Evolutionary conservation across 495 filamentous ascomycete genomes (phyloP), one percentile per base, ranked within the genome.

Genomic region (Usnea hakonensis): DNA sequence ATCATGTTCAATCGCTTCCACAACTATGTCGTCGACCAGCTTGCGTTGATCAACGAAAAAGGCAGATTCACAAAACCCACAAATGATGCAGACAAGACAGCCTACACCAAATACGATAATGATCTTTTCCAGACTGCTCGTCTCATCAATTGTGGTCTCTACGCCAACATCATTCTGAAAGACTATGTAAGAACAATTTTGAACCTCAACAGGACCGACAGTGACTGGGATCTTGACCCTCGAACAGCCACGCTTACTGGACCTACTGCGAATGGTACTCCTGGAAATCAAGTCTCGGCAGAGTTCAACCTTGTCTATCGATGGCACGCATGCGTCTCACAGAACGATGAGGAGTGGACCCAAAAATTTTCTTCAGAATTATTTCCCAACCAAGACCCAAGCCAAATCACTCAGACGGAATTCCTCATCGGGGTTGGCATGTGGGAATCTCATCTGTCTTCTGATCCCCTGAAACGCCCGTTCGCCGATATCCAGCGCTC

Each of bases 101-200:
- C 81, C 0, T 82, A 81, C 77, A 75, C 77, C 43, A 86, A 86
- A 67, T 87, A 85, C 68, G 89, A 92, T 63, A 84, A 88, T 53
- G 83, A 90, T 58, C 74, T 92, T 6, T 92, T 92, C 75, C 88
- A 92, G 65, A 89, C 85, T 4, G 85, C 79, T 21, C 78, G 89
- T 9, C 77, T 91, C 37, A 77, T 90, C 60, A 90, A 85, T 0
- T 89, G 86, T 36, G 87, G 88, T 41, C 76, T 91, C 17, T 91
- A 93, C 71, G 83, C 88, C 69, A 90, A 91, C 74, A 85, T 87
- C 63, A 82, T 89, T 14, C 76, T 91, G 14, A 81, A 88, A 58
- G 89, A 93, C 64, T 93, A 93, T 67, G 84, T 93, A 17, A 81
- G 89, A n/a, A 90, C 87, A 16, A 90, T 92, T 55, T 74, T 91